Conservation (phyloP, 164 flowering plant species). For the Vitis rupestris region DNA sequence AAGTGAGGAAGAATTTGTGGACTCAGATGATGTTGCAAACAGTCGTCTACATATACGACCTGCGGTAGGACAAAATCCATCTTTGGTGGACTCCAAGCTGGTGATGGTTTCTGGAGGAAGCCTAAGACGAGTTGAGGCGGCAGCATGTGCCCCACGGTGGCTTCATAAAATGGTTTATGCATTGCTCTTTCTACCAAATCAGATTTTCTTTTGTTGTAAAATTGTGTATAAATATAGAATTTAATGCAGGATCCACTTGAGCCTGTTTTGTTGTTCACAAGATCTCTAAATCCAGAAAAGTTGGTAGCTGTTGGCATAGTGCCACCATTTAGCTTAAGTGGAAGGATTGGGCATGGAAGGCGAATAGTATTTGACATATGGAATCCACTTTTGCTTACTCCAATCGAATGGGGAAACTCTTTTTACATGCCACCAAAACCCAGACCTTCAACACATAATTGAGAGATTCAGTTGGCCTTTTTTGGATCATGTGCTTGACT, state of each 20-base stretch:
- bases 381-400: slow-evolving; percentile 68
- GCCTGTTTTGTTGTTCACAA: slow-evolving; percentile 81
- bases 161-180: slow-evolving; percentile 67
- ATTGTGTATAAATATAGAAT: background rate
- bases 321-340: slow-evolving; percentile 60
- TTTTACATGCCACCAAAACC: slow-evolving; percentile 44
- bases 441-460: slow-evolving; percentile 34
- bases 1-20: slow-evolving; percentile 81
- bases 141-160: slow-evolving; percentile 62
- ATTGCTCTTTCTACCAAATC: background rate
- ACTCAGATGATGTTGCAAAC: slow-evolving; percentile 71
- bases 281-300: slow-evolving; percentile 73
- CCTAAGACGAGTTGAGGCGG: slow-evolving; percentile 57
- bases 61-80: slow-evolving; percentile 35
- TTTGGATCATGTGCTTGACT: too few relatives aligned
- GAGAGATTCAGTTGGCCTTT: slow-evolving; percentile 2
- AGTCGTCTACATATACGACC: slow-evolving; percentile 44
- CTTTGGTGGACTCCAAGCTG: slow-evolving; percentile 47
- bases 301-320: slow-evolving; percentile 75
- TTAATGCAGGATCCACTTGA: slow-evolving; percentile 81
- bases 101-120: slow-evolving; percentile 38
- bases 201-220: background rate
- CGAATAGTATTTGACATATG: slow-evolving; percentile 88
- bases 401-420: slow-evolving; percentile 49
- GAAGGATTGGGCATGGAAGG: slow-evolving; percentile 95